These are phyloP conservation scores for Trypanosoma mega DNA, from an alignment of 208 protist species.

Conservation along the genomic window DNA sequence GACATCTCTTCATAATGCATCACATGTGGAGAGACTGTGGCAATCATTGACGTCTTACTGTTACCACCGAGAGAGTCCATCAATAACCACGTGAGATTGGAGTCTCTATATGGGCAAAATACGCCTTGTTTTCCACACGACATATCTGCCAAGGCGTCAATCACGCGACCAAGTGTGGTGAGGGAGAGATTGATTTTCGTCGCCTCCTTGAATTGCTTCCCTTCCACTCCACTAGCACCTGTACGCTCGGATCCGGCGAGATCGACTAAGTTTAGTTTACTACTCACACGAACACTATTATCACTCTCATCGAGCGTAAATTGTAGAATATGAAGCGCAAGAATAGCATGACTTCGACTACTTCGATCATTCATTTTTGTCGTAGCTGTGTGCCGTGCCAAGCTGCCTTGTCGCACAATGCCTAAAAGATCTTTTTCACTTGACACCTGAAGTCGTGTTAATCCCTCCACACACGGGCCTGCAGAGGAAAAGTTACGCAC, in stretches of 20 bases:
- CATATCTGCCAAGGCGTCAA: conserved; percentile 78
- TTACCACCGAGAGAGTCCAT: conserved; percentile 89
- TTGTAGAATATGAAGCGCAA: conserved; percentile 72
- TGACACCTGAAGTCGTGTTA: conserved; percentile 46
- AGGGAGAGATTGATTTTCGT: conserved; percentile 93
- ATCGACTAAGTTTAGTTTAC: conserved; percentile 93
- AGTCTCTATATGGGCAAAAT: conserved; percentile 90
- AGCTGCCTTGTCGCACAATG: conserved; percentile 70
- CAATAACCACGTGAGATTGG: conserved; percentile 86
- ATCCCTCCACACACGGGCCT: conserved; percentile 80
- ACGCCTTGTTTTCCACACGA: conserved; percentile 49
- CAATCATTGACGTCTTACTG: conserved; percentile 95
- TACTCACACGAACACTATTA: conserved; percentile 46
- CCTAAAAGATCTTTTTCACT: conserved; percentile 65
- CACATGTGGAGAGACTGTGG: conserved; percentile 88
- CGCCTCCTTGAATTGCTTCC: conserved; percentile 67
- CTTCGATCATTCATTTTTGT: conserved; percentile 91
- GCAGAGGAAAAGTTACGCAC: conserved; percentile 63
- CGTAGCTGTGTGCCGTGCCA: conserved; percentile 75
- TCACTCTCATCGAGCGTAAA: conserved; percentile 51
- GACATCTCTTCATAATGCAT: conserved; percentile 91
- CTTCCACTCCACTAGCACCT: conserved; percentile 56
- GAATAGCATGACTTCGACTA: conserved; percentile 87
- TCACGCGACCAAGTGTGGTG: conserved; percentile 89
- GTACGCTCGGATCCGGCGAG: conserved; percentile 92